A percentile compares a stretch with the other conserved stretches of the same genome.
Conservation (phyloP, 768 basidiomycete genomes). For the Lactifluus hygrophoroides region DNA sequence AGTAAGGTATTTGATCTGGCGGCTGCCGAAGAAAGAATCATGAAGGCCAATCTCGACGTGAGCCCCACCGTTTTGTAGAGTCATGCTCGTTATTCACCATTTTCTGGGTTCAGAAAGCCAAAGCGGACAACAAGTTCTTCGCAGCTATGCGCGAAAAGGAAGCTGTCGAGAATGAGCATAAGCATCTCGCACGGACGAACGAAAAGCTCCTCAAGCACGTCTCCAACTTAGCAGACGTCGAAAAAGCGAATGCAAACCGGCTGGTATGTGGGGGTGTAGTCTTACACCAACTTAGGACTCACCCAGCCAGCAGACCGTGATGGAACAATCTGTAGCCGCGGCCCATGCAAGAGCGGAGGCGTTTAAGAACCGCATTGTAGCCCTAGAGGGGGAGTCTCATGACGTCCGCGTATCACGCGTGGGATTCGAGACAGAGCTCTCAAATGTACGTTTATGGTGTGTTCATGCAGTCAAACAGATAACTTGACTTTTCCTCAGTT, state of each 20-base stretch:
- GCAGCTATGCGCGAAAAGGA: slow-evolving; percentile 87
- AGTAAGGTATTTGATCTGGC: slow-evolving; percentile 81
- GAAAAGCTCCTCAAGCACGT: slow-evolving; percentile 57
- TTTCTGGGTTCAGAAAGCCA: slow-evolving; percentile 63
- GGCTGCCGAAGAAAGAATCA: slow-evolving; percentile 61
- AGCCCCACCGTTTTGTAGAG: slow-evolving; percentile 20
- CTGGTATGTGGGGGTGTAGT: slow-evolving; percentile 38
- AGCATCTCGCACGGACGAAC: slow-evolving; percentile 45
- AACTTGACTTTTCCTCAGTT: background rate
- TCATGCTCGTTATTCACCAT: background rate
- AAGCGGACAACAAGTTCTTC: slow-evolving; percentile 92
- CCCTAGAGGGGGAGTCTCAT: background rate
- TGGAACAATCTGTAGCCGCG: slow-evolving; percentile 10
- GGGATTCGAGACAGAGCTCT: background rate
- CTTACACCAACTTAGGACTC: background rate
- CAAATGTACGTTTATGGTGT: slow-evolving; percentile 1
- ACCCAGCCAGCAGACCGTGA: slow-evolving; percentile 4
- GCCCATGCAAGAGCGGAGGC: background rate
- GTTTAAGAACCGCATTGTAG: background rate
- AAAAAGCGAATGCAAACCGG: slow-evolving; percentile 50
- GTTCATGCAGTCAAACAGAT: background rate
- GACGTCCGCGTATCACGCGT: slow-evolving; percentile 5
- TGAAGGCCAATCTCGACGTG: slow-evolving; percentile 62
- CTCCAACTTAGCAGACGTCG: slow-evolving; percentile 55
- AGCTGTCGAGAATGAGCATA: slow-evolving; percentile 66